phyloP scores from a whole-genome alignment of 441 rosid genomes.

The Rhodomyrtus psidioides region DNA sequence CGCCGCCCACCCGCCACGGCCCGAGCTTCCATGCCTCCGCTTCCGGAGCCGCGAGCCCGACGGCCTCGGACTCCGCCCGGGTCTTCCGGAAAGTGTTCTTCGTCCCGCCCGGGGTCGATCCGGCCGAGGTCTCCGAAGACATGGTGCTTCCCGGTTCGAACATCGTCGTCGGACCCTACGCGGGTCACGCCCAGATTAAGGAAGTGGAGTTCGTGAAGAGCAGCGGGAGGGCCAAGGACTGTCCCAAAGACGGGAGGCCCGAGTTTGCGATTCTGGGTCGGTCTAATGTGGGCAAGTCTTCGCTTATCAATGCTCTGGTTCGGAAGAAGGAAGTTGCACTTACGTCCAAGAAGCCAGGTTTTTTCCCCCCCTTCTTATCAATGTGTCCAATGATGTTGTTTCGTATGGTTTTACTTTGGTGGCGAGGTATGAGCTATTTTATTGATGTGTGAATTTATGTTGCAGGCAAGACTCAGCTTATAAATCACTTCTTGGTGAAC shows the following conservation, averaged over 20 bases:
- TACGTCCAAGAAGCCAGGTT: constrained; percentile 83
- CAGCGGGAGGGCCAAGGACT: constrained; percentile 78
- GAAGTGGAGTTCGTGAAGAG: constrained; percentile 83
- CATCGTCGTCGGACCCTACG: constrained; percentile 74
- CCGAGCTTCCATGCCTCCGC: constrained; percentile 23
- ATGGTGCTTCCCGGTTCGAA: constrained; percentile 75
- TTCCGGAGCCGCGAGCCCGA: constrained; percentile 26
- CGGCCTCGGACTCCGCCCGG: constrained; percentile 25
- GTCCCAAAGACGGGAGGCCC: constrained; percentile 69
- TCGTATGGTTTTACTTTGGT: neutral
- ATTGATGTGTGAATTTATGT: neutral
- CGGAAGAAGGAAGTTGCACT: constrained; percentile 86
- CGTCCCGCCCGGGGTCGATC: constrained; percentile 54
- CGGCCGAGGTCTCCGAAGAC: constrained; percentile 46
- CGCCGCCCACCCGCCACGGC: constrained; percentile 7
- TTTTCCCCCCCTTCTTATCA: neutral
- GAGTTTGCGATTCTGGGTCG: constrained; percentile 84
- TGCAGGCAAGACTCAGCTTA: constrained; percentile 89
- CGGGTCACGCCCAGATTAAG: constrained; percentile 84
- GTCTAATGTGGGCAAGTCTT: constrained; percentile 91
- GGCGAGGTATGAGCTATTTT: neutral
- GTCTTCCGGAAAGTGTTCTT: constrained; percentile 39
- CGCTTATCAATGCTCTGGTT: constrained; percentile 76
- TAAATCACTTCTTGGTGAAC: constrained; percentile 86
- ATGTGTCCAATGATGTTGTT: neutral